These are phyloP conservation scores for Fusarium drepaniforme DNA, from an alignment of 2,329 filamentous ascomycete species.

Conservation along the genomic window DNA sequence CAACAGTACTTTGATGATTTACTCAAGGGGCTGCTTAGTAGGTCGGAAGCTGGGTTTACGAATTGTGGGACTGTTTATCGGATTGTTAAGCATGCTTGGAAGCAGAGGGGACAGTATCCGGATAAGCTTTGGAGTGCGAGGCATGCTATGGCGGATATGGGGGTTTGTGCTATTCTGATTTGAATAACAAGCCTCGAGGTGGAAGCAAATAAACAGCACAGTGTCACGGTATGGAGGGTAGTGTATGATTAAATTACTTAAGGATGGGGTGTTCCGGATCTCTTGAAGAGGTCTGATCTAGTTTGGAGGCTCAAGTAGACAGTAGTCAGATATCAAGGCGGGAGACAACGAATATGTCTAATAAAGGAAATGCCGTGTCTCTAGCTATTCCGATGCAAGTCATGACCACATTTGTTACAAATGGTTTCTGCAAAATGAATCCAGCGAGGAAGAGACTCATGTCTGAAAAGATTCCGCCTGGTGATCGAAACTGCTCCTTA, in stretches of 20 bases:
- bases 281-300: neutral
- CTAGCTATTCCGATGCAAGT: fast-evolving
- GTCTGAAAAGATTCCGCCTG: too few species aligned
- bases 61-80: conserved; percentile 33
- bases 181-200: neutral
- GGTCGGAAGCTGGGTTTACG: conserved; percentile 20
- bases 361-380: neutral
- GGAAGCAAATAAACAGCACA: neutral
- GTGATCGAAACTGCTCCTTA: neutral
- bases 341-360: neutral
- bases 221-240: neutral
- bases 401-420: neutral
- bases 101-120: neutral
- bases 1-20: conserved; percentile 31
- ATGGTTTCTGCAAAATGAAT: too few species aligned
- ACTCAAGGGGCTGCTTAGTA: conserved; percentile 7
- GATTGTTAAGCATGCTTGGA: conserved; percentile 31
- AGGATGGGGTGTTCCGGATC: fast-evolving
- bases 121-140: conserved; percentile 27
- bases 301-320: neutral
- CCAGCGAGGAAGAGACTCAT: neutral
- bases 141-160: conserved; percentile 31
- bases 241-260: neutral
- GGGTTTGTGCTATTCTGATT: conserved; percentile 35
- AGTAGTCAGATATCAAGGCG: neutral